These are phyloP conservation scores for Clavispora santaluciae DNA, from an alignment of 805 yeast genomes.

Conservation along the genomic window DNA sequence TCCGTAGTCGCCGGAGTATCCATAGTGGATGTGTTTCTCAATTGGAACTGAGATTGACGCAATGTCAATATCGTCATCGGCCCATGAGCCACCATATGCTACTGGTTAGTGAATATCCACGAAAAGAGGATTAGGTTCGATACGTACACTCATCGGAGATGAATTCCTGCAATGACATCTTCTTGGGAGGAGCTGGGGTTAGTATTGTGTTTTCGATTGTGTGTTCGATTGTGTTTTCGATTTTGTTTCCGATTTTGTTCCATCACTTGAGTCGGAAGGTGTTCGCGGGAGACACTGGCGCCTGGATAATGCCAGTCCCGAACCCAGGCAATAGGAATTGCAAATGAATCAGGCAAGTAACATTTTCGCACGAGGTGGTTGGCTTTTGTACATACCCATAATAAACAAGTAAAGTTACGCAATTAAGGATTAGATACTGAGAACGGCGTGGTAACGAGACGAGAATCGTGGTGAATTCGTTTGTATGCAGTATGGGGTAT, in stretches of 20 bases:
- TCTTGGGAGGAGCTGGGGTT: slow-evolving; percentile 36
- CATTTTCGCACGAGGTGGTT: too few species aligned
- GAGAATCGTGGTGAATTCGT: not conserved
- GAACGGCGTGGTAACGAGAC: not conserved
- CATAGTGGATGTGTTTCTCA: slow-evolving; percentile 29
- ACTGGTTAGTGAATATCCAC: slow-evolving; percentile 15
- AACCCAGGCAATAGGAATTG: too few species aligned
- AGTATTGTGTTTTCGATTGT: slow-evolving; percentile 5
- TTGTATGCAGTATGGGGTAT: not conserved
- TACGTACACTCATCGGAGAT: slow-evolving; percentile 42
- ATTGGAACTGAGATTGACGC: slow-evolving; percentile 44
- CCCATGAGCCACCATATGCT: slow-evolving; percentile 47
- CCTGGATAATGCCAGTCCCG: slow-evolving; percentile 7
- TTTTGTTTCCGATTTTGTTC: not conserved
- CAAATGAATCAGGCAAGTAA: too few species aligned
- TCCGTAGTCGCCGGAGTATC: slow-evolving; percentile 8
- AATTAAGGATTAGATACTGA: not conserved
- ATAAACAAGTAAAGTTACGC: not conserved
- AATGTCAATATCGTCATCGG: slow-evolving; percentile 42
- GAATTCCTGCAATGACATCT: slow-evolving; percentile 44
- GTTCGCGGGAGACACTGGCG: not conserved
- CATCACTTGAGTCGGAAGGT: not conserved
- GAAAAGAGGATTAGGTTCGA: not conserved
- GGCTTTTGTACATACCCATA: slow-evolving; percentile 12
- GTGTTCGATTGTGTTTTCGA: not conserved